A percentile compares a stretch with the other conserved stretches of the same genome.
These are phyloP conservation scores for Fraxinus pennsylvanica DNA, from an alignment of 257 asterid genomes.

Conservation along the genomic window DNA sequence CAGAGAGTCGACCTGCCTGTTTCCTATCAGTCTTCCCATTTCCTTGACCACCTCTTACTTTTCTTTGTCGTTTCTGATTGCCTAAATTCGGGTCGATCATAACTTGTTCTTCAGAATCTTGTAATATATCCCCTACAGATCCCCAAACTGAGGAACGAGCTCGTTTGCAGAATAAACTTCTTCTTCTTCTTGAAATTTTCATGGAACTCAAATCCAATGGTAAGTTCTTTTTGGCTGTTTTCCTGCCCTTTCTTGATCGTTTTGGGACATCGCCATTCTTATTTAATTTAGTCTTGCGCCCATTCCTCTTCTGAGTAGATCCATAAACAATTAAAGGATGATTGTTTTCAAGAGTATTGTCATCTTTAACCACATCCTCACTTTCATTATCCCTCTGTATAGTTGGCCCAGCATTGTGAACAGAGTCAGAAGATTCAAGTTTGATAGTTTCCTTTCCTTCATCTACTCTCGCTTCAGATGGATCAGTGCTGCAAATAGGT, in stretches of 20 bases:
- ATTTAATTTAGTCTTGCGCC: conserved; percentile 25
- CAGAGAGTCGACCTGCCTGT: conserved; percentile 26
- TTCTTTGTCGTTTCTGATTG: conserved; percentile 36
- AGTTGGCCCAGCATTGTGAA: conserved; percentile 29
- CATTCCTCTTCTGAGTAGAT: conserved; percentile 36
- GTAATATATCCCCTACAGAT: conserved; percentile 37
- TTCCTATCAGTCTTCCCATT: conserved; percentile 42
- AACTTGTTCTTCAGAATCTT: conserved; percentile 36
- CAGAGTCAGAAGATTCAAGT: conserved; percentile 23
- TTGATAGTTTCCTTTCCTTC: conserved; percentile 23
- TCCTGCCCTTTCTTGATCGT: conserved; percentile 38
- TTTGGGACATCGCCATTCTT: conserved; percentile 35
- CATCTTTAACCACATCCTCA: conserved; percentile 31
- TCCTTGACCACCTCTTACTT: conserved; percentile 37
- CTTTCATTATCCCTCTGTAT: conserved; percentile 24
- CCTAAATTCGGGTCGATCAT: conserved; percentile 25
- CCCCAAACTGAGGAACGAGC: conserved; percentile 70
- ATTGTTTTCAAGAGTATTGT: conserved; percentile 30
- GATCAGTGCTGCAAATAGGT: conserved; percentile 30
- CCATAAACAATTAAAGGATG: conserved; percentile 37
- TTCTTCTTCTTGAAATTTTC: conserved; percentile 57
- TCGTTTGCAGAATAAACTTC: conserved; percentile 53
- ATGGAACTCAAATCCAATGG: conserved; percentile 45
- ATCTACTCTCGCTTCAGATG: conserved; percentile 27
- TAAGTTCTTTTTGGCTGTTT: conserved; percentile 32